Evolutionary conservation across 495 filamentous ascomycete species (phyloP).

Genomic region (Hypoxylon rickii): DNA sequence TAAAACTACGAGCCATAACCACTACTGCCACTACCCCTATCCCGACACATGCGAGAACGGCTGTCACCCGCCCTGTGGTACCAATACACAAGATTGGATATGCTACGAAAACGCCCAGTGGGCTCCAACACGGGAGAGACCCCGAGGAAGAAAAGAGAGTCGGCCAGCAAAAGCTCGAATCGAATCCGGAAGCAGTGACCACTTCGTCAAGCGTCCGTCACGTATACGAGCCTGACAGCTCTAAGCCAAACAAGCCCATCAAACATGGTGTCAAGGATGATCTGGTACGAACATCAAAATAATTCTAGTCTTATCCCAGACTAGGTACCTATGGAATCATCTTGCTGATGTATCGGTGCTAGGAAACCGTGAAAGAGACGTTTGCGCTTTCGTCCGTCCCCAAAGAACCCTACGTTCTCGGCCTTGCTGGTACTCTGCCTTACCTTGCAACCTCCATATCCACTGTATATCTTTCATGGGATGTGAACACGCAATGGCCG

Average conservation of each 20-base stretch:
- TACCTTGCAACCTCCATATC: conserved; percentile 86
- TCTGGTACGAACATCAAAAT: conserved; percentile 76
- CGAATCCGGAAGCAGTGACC: conserved; percentile 62
- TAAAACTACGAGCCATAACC: not conserved
- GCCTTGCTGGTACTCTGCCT: conserved; percentile 85
- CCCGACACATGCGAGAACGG: not conserved
- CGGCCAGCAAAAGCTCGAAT: conserved; percentile 54
- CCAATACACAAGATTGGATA: conserved; percentile 33
- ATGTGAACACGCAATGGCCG: conserved; percentile 69
- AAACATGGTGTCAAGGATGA: conserved; percentile 71
- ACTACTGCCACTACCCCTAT: not conserved
- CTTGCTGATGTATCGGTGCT: conserved; percentile 5
- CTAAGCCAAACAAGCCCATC: conserved; percentile 57
- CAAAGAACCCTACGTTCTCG: conserved; percentile 76
- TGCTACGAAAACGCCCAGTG: conserved; percentile 32
- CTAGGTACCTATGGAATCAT: not conserved
- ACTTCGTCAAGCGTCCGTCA: conserved; percentile 60
- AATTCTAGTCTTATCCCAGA: not conserved
- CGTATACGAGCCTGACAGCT: conserved; percentile 50
- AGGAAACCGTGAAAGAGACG: conserved; percentile 87
- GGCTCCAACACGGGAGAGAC: conserved; percentile 52
- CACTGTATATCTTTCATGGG: conserved; percentile 85
- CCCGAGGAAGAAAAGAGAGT: conserved; percentile 56
- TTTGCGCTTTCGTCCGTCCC: conserved; percentile 80
- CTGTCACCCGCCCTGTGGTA: conserved; percentile 17